These are phyloP conservation scores for Clitopilus passeckerianus DNA, from an alignment of 768 basidiomycete species.

Conservation along the genomic window DNA sequence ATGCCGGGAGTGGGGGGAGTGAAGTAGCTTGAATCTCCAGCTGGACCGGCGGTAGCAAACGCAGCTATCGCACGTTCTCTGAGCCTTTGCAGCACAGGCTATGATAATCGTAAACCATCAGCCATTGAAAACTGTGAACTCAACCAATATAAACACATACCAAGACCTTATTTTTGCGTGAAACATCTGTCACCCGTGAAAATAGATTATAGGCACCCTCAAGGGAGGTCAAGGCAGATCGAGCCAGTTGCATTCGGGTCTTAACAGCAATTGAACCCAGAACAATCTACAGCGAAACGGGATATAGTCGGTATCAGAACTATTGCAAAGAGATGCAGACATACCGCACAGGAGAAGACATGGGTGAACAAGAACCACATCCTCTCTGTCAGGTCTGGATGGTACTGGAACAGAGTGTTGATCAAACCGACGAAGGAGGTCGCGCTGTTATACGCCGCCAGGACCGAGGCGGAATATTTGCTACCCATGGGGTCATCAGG, in stretches of 20 bases:
- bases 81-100: slow-evolving; percentile 63
- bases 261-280: slow-evolving; percentile 66
- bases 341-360: slow-evolving; percentile 66
- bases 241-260: slow-evolving; percentile 57
- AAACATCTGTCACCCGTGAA: slow-evolving; percentile 43
- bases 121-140: background rate
- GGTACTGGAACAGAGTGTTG: slow-evolving; percentile 59
- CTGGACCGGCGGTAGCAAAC: slow-evolving; percentile 22
- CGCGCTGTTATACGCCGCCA: slow-evolving; percentile 67
- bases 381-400: slow-evolving; percentile 60
- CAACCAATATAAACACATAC: slow-evolving; percentile 28
- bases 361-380: slow-evolving; percentile 74
- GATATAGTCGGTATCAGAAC: slow-evolving; percentile 2
- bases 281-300: slow-evolving; percentile 54
- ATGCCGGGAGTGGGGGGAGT: slow-evolving; percentile 28
- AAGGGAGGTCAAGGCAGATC: slow-evolving; percentile 63
- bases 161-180: slow-evolving; percentile 54
- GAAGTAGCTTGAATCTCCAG: slow-evolving; percentile 21
- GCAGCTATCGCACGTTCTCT: slow-evolving; percentile 46
- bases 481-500: slow-evolving; percentile 63
- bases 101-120: background rate
- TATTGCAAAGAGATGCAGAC: slow-evolving; percentile 11
- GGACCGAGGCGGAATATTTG: slow-evolving; percentile 62
- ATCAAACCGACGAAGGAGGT: slow-evolving; percentile 64
- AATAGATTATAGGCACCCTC: slow-evolving; percentile 60